Base-by-base conservation (phyloP, 2,329 filamentous ascomycete genomes). In the Sphaerostilbella broomeana region DNA sequence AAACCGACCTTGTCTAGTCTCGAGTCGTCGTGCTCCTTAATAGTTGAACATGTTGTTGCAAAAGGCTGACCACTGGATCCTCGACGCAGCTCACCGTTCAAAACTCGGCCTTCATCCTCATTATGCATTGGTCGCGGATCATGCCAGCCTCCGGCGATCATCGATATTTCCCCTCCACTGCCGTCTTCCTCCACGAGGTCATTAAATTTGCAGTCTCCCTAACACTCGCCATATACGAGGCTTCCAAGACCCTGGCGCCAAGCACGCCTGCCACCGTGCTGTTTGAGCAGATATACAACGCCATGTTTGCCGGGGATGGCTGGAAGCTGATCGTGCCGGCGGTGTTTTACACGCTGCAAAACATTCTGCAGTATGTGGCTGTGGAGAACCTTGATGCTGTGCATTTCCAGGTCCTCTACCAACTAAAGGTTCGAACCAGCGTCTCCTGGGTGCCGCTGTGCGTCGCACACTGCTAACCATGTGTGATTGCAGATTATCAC, bases 261-360 rank as follows among this genome's bases (percentile, higher is more conserved):
- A 84, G 85, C 21, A 86, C 86, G 16, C 84, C 87, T 2, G 83
- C 83, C 15, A 86, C 86, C 0, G 79, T 86, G 2, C 72, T 95
- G 13, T 86, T 94, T 56, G 75, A 81, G 53, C 82, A 87, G 54
- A 77, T 97, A 17, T 84, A 81, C 55, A 80, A 77, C 51, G 78
- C 81, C 20, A 84, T 95, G 12, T 94, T 97, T 57, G 82, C 84
- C 0, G 82, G 84, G 8, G 92, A 97, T 57, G 88, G 88, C 50
- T 97, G 90, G 90, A 95, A 95, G 62, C 67, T 98, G 47, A 87
- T 86, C 7, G 80, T 97, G 28, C 92, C 90, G 0, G 92, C 90
- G 4, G 73, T 79, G 4, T 70, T 97, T 2, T 97, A 95, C 58
- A 95, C 90, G 0, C 60, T 95, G 19, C 87, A 95, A 54, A 97